Evolutionary conservation across 129 eudicot species (phyloP).

Genomic region (Artemisia tridentata): DNA sequence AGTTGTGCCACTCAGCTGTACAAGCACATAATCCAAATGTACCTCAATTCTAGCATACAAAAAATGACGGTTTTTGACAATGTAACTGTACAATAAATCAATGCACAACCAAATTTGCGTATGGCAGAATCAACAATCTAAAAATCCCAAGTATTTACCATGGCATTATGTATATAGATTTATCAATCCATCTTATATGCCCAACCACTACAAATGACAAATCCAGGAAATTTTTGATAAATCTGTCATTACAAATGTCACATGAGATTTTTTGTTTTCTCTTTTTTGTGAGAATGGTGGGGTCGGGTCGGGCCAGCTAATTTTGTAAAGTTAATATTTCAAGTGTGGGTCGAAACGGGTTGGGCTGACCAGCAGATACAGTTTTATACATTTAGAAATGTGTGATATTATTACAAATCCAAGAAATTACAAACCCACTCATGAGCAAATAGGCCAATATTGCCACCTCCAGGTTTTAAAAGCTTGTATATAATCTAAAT

Average conservation of each 20-base stretch:
- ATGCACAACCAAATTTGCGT: too few relatives aligned
- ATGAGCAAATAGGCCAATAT: too few relatives aligned
- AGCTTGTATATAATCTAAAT: too few relatives aligned
- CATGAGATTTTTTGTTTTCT: neutral
- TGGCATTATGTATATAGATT: conserved; percentile 9
- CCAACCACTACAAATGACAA: conserved; percentile 51
- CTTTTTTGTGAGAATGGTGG: too few relatives aligned
- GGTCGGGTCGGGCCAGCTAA: too few relatives aligned
- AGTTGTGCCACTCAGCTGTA: conserved; percentile 12
- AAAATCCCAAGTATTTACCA: conserved; percentile 25
- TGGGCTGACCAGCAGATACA: too few relatives aligned
- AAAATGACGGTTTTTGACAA: conserved; percentile 16
- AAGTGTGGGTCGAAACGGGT: too few relatives aligned
- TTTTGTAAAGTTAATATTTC: too few relatives aligned
- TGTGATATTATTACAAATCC: neutral
- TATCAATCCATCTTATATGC: conserved; percentile 63
- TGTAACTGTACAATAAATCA: conserved; percentile 31
- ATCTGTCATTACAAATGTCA: neutral
- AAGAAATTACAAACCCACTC: neutral
- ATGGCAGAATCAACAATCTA: conserved; percentile 11
- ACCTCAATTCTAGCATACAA: conserved; percentile 12
- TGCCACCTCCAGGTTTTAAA: too few relatives aligned
- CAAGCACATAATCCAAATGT: neutral
- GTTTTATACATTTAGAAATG: too few relatives aligned
- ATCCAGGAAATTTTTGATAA: neutral